Evolutionary conservation across 2,329 filamentous ascomycete species (phyloP), one percentile per base, ranked within the genome.

Genomic region (Colletotrichum cuscutae): DNA sequence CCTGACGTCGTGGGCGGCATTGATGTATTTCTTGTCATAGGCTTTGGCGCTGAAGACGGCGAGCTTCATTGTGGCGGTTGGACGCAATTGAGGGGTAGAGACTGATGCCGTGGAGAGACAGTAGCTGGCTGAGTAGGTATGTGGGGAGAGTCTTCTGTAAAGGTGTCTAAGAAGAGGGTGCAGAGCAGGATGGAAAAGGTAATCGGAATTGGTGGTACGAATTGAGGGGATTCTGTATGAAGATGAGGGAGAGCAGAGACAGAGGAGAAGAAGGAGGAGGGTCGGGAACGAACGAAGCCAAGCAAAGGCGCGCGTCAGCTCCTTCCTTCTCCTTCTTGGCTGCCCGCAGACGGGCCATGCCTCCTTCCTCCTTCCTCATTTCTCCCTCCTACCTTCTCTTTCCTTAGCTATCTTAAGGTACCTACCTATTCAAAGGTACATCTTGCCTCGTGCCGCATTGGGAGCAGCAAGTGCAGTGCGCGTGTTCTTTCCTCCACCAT

Each of bases 41-140:
- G 89, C 84, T 80, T 92, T 92, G 68, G 89, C 83, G 82, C 89
- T 91, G 82, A 92, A 93, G 73, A 93, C 85, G 75, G 89, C 87
- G 78, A 93, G 83, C 80, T 89, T 89, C 87, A 90, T 89, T 61
- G 24, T n/a, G 66, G 58, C 58, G 32, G 13, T 35, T 26, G 15
- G n/a, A 28, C 6, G 26, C 11, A 30, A 65, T 46, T 32, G n/a
- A 54, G 19, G 22, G 35, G 26, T 57, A 46, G 56, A 32, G 30
- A 4, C 9, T 11, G 8, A 32, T 32, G 30, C 8, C 30, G 30
- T 32, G 30, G 8, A 32, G 30, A 32, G 30, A 32, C 30, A 32
- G 30, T 32, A 19, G 28, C 46, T 54, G 30, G 9, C n/a, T 46
- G 30, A 46, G 19, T 4, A 22, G 61, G 13, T n/a, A 22, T n/a